A percentile compares a stretch with the other conserved stretches of the same genome.
phyloP scores from a whole-genome alignment of 139 green algal genomes.

The Chloropicon primus region DNA sequence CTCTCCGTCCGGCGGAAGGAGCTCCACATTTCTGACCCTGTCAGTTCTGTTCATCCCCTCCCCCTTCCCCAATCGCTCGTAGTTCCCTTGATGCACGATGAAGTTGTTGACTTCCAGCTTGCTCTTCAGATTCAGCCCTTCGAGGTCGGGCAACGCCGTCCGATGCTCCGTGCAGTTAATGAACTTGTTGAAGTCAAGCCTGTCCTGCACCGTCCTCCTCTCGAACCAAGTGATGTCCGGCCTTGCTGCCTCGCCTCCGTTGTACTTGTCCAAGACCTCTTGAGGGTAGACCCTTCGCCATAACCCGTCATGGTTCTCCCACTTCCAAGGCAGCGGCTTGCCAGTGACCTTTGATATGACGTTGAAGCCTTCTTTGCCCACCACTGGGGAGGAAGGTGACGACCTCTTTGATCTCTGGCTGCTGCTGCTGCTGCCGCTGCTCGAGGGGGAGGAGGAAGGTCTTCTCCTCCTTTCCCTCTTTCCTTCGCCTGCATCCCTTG shows the following conservation, averaged over 20 bases:
- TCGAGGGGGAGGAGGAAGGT: too few relatives aligned
- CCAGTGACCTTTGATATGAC: not conserved
- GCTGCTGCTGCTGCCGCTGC: too few relatives aligned
- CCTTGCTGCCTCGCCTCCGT: not conserved
- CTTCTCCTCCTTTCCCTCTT: too few relatives aligned
- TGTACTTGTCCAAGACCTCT: not conserved
- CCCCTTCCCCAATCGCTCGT: conserved; percentile 9
- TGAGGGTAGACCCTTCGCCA: not conserved
- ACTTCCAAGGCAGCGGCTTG: not conserved
- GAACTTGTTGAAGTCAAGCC: conserved; percentile 15
- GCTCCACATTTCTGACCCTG: conserved; percentile 6
- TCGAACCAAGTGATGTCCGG: conserved; percentile 4
- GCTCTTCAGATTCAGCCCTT: conserved; percentile 2
- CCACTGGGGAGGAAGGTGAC: not conserved
- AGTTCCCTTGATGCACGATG: conserved; percentile 15
- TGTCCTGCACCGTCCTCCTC: conserved; percentile 2
- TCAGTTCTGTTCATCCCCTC: conserved; percentile 7
- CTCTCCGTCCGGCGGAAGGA: conserved; percentile 8
- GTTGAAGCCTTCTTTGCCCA: not conserved
- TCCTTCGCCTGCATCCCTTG: too few relatives aligned
- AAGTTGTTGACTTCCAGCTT: conserved; percentile 6
- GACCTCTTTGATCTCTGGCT: too few relatives aligned
- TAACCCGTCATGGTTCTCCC: not conserved
- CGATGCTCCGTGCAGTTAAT: conserved; percentile 2
- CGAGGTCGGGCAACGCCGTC: not conserved